Conservation (phyloP, 441 rosid genomes). For the Mallotus repandus region DNA sequence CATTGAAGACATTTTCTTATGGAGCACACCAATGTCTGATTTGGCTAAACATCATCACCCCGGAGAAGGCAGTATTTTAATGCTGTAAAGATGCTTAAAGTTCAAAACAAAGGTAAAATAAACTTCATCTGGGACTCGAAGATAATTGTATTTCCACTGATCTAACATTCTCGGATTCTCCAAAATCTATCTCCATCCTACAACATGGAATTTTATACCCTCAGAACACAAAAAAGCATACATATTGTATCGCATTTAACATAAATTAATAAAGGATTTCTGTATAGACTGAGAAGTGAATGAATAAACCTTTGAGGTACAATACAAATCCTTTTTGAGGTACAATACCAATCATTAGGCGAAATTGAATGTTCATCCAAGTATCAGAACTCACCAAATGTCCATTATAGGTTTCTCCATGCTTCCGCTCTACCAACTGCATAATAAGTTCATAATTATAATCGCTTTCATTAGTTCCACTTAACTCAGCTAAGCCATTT, state of each 20-base stretch:
- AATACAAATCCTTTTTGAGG: slow-evolving; percentile 95
- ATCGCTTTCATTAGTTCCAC: too few species aligned
- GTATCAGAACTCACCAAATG: slow-evolving; percentile 96
- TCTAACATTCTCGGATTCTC: slow-evolving; percentile 98
- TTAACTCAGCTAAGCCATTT: too few species aligned
- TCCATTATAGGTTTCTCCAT: slow-evolving; percentile 96
- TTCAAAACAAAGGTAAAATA: background rate
- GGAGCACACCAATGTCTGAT: slow-evolving; percentile 51
- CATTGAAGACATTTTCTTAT: slow-evolving; percentile 27
- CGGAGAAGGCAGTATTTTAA: slow-evolving; percentile 24
- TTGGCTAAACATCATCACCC: slow-evolving; percentile 60
- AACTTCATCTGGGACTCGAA: slow-evolving; percentile 95
- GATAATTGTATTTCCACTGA: slow-evolving; percentile 94
- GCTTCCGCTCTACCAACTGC: slow-evolving; percentile 88
- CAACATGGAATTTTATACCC: slow-evolving; percentile 11
- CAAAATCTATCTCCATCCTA: slow-evolving; percentile 98
- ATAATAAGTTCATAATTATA: background rate
- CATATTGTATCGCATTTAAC: background rate
- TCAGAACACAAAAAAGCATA: background rate
- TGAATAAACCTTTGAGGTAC: slow-evolving; percentile 73
- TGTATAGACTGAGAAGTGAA: too few species aligned
- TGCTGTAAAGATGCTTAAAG: background rate
- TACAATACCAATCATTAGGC: slow-evolving; percentile 96
- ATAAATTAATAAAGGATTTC: background rate
- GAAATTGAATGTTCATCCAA: slow-evolving; percentile 98